Percentiles rank a stretch among this genome's conserved stretches.
phyloP scores from a whole-genome alignment of 345 rosid genomes.

The Hypericum androsaemum region DNA sequence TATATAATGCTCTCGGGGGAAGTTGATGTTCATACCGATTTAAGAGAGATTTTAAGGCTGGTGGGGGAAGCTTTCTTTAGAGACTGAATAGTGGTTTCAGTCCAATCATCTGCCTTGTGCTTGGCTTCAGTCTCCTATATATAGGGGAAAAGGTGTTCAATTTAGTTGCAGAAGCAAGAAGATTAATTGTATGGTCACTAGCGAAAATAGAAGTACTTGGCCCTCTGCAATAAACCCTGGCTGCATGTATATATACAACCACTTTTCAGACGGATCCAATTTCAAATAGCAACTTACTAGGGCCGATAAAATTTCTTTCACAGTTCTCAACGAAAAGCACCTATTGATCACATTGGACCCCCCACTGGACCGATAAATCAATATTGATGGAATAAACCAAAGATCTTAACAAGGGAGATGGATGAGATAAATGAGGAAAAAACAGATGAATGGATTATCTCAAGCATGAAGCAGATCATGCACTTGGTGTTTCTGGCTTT shows the following conservation, averaged over 20 bases:
- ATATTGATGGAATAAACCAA: background rate
- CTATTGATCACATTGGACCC: constrained; percentile 65
- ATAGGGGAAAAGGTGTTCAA: constrained; percentile 8
- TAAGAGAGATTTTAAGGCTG: constrained; percentile 77
- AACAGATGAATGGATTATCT: too few relatives aligned
- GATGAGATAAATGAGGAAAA: too few relatives aligned
- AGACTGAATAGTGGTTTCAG: constrained; percentile 34
- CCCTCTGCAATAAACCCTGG: too few relatives aligned
- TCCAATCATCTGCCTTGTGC: constrained; percentile 42
- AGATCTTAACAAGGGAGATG: constrained; percentile 4
- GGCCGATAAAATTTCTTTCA: constrained; percentile 73
- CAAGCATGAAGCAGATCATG: too few relatives aligned
- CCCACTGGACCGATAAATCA: constrained; percentile 18
- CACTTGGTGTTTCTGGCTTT: too few relatives aligned
- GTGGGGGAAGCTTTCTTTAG: constrained; percentile 75
- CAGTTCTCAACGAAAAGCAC: constrained; percentile 66
- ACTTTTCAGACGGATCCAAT: background rate
- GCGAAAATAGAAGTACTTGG: too few relatives aligned
- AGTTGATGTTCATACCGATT: constrained; percentile 41
- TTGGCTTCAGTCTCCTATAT: constrained; percentile 50
- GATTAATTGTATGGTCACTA: too few relatives aligned
- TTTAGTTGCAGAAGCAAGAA: too few relatives aligned
- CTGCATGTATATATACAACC: background rate
- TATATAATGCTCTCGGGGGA: too few relatives aligned
- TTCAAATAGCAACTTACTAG: constrained; percentile 45